Evolutionary conservation across 495 filamentous ascomycete genomes (phyloP).

Genomic region (Choiromyces venosus): DNA sequence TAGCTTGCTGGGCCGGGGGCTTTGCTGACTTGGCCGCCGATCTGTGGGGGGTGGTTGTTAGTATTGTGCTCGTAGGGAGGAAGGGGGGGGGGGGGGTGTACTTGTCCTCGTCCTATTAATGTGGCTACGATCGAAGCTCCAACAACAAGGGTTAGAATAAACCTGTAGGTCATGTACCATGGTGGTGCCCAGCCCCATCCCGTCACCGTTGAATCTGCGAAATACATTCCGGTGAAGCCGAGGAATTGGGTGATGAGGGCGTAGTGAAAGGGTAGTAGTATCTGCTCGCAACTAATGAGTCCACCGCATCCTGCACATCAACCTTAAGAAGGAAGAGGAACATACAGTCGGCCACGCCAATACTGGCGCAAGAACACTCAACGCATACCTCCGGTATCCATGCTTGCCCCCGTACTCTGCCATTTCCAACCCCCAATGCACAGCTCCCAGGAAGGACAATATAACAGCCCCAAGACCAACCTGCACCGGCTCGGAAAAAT

Average conservation of each 20-base stretch:
- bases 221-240: conserved; percentile 84
- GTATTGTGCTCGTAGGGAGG: background rate
- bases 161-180: conserved; percentile 93
- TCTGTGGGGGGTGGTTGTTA: conserved; percentile 38
- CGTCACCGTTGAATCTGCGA: conserved; percentile 72
- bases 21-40: conserved; percentile 55
- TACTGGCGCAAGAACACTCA: conserved; percentile 75
- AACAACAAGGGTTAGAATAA: conserved; percentile 90
- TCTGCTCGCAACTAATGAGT: conserved; percentile 20
- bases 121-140: conserved; percentile 80
- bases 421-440: conserved; percentile 90
- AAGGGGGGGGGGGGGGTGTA: background rate
- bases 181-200: conserved; percentile 73
- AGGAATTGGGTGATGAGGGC: conserved; percentile 87
- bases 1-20: conserved; percentile 54
- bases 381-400: conserved; percentile 70
- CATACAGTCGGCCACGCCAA: conserved; percentile 79
- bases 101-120: conserved; percentile 76
- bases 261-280: conserved; percentile 78
- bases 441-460: conserved; percentile 78
- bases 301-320: background rate
- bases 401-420: conserved; percentile 66
- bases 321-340: background rate
- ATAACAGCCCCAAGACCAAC: conserved; percentile 89
- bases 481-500: conserved; percentile 83